Percentiles rank a stretch among this genome's conserved stretches.
Evolutionary conservation across 2,329 filamentous ascomycete genomes (phyloP).

Genomic region (Coniochaeta sp.): DNA sequence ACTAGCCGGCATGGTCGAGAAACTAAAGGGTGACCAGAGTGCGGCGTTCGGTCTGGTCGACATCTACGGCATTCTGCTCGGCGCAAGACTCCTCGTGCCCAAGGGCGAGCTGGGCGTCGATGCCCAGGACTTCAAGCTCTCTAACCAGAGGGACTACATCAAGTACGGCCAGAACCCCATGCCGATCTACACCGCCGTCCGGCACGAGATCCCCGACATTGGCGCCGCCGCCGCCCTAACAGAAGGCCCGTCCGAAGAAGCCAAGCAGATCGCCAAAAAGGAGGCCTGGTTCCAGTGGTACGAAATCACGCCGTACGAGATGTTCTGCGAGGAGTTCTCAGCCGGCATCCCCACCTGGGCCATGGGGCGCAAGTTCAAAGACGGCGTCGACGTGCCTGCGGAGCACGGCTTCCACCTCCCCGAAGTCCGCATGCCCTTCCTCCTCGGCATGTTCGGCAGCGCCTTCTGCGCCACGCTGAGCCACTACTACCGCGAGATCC

Average conservation of each 20-base stretch:
- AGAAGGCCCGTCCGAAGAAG: constrained; percentile 34
- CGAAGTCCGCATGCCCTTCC: constrained; percentile 73
- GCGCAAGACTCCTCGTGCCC: constrained; percentile 77
- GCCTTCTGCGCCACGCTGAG: constrained; percentile 94
- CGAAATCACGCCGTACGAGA: constrained; percentile 88
- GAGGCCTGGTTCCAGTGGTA: constrained; percentile 98
- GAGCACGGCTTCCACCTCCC: constrained; percentile 67
- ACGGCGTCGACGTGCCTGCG: constrained; percentile 58
- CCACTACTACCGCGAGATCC: constrained; percentile 91
- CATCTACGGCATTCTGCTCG: constrained; percentile 80
- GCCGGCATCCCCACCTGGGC: constrained; percentile 96
- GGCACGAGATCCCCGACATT: constrained; percentile 82
- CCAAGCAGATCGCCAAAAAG: constrained; percentile 22
- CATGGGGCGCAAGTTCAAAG: constrained; percentile 73
- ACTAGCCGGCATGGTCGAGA: constrained; percentile 82
- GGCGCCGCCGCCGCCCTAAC: constrained; percentile 32
- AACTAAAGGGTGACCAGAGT: constrained; percentile 72
- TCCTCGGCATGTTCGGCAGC: constrained; percentile 93
- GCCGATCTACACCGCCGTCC: constrained; percentile 91
- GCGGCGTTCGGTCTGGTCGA: constrained; percentile 89
- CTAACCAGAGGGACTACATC: constrained; percentile 72
- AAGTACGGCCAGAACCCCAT: constrained; percentile 75
- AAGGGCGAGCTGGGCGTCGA: constrained; percentile 74
- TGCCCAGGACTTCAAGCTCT: constrained; percentile 79
- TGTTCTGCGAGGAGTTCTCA: constrained; percentile 87